Evolutionary conservation across 441 rosid genomes (phyloP).

Genomic region (Erodium chrysanthum): DNA sequence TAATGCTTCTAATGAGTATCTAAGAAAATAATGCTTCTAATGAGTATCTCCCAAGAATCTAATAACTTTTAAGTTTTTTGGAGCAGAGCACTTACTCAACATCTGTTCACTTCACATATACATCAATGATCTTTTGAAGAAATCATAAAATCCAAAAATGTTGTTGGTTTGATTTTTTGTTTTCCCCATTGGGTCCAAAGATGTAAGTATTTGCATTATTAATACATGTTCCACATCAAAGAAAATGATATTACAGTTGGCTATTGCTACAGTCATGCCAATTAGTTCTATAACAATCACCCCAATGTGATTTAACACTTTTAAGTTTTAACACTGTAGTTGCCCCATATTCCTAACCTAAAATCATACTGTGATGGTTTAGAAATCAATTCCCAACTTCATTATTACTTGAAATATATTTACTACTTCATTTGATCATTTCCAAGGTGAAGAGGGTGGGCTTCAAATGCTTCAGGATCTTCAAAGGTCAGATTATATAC

Average conservation of each 20-base stretch:
- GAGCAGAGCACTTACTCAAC: no score
- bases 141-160: not conserved
- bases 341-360: not conserved
- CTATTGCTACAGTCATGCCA: not conserved
- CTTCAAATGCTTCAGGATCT: no score
- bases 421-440: not conserved
- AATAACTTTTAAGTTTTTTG: no score
- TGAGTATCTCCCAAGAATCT: not conserved
- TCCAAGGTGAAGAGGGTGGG: not conserved
- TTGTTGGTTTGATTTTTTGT: not conserved
- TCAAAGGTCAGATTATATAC: not conserved
- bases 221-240: not conserved
- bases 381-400: not conserved
- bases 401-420: not conserved
- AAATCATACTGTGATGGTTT: not conserved
- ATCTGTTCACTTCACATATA: no score
- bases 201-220: not conserved
- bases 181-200: not conserved
- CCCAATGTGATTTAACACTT: not conserved
- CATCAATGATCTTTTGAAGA: no score
- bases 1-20: slow-evolving; percentile 11
- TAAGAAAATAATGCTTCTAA: slow-evolving; percentile 5
- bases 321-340: not conserved
- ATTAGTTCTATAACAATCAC: not conserved
- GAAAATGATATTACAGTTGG: not conserved